Base-by-base conservation (phyloP, 371 early-diverging fungal genomes). In the Syncephalastrum sp. region DNA sequence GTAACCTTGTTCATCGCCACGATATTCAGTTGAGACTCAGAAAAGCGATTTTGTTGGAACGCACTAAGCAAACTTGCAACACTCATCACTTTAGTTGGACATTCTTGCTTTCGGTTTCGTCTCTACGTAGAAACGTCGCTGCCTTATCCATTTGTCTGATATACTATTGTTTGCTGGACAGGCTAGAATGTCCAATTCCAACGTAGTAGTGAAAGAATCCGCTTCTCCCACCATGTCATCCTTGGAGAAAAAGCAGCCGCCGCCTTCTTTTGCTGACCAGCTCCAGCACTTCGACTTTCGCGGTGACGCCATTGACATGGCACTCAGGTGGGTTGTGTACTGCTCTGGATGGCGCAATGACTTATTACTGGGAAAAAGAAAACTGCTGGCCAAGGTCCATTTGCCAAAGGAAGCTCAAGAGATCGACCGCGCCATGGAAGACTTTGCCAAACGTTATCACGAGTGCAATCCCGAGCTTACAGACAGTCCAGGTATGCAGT, bases 331-430 rank as follows among this genome's bases (percentile, higher is more conserved):
- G 19, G 45, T 13, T 44, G 23, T 47, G 14, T 50, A 47, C 27
- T 15, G 43, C 13, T 46, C 54, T 47, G 42, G n/a, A 38, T 47
- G 14, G 5, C 21, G 15, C n/a, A n/a, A 0, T 42, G n/a, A 10
- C n/a, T 38, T 5, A 19, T 10, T 38, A 42, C 16, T 21, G 16
- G 45, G 46, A 21, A 53, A 53, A 60, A 87, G 92, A 57, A 88
- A 87, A 70, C 78, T 93, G 42, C 70, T 93, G 47, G 75, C 84
- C 48, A 79, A 83, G 61, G 90, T 93, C 44, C 78, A 83, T 54
- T 79, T 97, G 41, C 93, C 94, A 4, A 89, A 91, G 54, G 97
- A 97, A 70, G 81, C 89, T 33, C 95, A 95, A 71, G 89, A 94
- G 59, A 95, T 95, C 56, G 94, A 96, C 59, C 82, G 96, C 16